Conservation (phyloP, 805 yeast species). For the Saccharomycopsis fodiens region DNA sequence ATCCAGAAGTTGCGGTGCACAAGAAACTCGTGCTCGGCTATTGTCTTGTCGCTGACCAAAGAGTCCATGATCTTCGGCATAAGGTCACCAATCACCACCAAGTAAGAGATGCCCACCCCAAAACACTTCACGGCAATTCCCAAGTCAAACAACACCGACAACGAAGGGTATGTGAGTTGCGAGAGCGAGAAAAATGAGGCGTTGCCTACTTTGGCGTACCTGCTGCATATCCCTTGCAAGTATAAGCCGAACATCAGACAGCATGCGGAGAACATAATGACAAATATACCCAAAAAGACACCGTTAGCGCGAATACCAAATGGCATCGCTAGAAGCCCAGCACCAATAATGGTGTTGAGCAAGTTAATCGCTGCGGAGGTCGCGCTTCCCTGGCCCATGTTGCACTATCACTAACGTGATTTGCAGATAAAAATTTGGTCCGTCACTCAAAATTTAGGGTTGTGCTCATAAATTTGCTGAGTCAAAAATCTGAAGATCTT, state of each 20-base stretch:
- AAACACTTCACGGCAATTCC: conserved; percentile 68
- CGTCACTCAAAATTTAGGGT: background rate
- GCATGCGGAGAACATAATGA: conserved; percentile 35
- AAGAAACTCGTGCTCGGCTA: conserved; percentile 23
- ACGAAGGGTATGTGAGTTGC: conserved; percentile 51
- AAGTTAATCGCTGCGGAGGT: conserved; percentile 45
- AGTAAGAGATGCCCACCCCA: conserved; percentile 61
- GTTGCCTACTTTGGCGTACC: conserved; percentile 43
- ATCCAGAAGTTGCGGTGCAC: conserved; percentile 53
- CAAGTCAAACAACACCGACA: conserved; percentile 54
- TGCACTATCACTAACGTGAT: background rate
- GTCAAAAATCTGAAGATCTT: background rate
- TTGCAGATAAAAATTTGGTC: background rate
- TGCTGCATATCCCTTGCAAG: conserved; percentile 51
- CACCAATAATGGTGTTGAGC: conserved; percentile 49
- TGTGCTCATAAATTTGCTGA: background rate
- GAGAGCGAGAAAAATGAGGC: conserved; percentile 62
- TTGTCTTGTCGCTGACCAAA: conserved; percentile 21
- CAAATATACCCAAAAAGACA: conserved; percentile 34
- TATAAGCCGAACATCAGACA: conserved; percentile 54
- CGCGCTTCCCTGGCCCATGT: conserved; percentile 29
- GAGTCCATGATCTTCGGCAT: conserved; percentile 50
- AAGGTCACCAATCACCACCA: conserved; percentile 64
- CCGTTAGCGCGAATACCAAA: conserved; percentile 52
- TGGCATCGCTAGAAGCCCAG: conserved; percentile 69